Evolutionary conservation across 1,139 yeast genomes (phyloP), one percentile per base, ranked within the genome.

Genomic region (Debaryomyces udenii): DNA sequence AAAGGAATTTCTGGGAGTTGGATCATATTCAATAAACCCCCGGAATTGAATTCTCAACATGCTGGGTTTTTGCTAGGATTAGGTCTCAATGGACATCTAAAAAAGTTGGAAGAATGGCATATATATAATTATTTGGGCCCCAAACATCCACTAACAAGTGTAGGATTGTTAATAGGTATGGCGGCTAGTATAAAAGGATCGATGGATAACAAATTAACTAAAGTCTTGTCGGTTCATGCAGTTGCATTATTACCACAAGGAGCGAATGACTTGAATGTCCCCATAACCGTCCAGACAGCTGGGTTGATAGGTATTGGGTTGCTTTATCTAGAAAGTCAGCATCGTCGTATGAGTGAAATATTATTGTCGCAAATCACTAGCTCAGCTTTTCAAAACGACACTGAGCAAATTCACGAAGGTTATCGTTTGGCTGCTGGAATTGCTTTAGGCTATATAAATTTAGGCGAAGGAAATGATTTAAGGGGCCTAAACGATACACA

Each of bases 11-110:
- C 84, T 14, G 96, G 97, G 0, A 85, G 95, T 52, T 91, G 98
- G 98, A 86, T 91, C 33, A 86, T 85, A 1, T 90, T 86, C 60
- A 90, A 90, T 55, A 86, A 83, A 51, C 96, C 96, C 0, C 76
- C 78, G 1, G 74, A 70, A 7, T 64, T 86, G 34, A 84, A 79
- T 50, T 76, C 96, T 0, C 95, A 86, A 48, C 97, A 91, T 65
- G 98, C 96, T 14, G 99, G 99, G 0, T 90, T 94, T 52, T 64
- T 94, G n/a, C 67, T 90, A 20, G 99, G 98, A 0, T 66, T 93
- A 17, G 99, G 99, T 0, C 68, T 94, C 32, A 89, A 89, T 64
- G 98, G 98, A 0, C 96, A 91, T 58, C 65, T 94, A 50, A 83
- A 80, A 47, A 75, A 75, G 35, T 66, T 94, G 24, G 98, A 94